A percentile compares a stretch with the other conserved stretches of the same genome.
These are phyloP conservation scores for Solanum chacoense DNA, from an alignment of 305 asterid genomes.

Conservation along the genomic window DNA sequence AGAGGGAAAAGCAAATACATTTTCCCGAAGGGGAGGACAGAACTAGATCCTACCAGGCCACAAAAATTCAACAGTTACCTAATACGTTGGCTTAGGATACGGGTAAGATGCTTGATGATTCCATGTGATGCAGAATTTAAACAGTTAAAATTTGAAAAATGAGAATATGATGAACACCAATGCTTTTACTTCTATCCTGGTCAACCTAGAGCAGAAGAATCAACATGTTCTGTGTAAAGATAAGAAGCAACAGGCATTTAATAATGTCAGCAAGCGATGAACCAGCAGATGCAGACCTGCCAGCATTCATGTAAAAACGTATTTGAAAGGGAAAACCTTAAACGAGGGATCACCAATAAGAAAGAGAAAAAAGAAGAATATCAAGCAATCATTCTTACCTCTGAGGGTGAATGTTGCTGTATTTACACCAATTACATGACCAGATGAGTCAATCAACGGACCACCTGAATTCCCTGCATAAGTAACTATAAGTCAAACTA, in stretches of 20 bases:
- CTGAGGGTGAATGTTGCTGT: constrained; percentile 5
- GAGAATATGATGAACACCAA: neutral
- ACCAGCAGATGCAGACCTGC: neutral
- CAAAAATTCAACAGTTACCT: neutral
- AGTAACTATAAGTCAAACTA: neutral
- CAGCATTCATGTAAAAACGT: neutral
- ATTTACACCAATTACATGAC: constrained; percentile 43
- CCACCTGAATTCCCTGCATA: constrained; percentile 20
- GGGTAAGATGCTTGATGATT: neutral
- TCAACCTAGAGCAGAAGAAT: neutral
- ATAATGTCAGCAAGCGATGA: neutral
- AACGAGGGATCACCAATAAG: neutral
- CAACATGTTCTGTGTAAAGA: neutral
- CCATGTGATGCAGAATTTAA: neutral
- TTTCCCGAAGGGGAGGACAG: neutral
- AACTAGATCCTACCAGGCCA: neutral
- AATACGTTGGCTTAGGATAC: neutral
- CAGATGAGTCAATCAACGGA: constrained; percentile 66
- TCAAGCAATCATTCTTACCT: neutral
- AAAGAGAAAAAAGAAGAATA: neutral
- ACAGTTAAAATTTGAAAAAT: neutral
- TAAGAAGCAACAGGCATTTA: neutral
- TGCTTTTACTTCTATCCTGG: neutral
- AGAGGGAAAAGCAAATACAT: neutral
- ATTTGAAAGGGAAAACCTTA: neutral